phyloP scores from a whole-genome alignment of 2,329 filamentous ascomycete species.

The Rhexocercosporidium sp. region DNA sequence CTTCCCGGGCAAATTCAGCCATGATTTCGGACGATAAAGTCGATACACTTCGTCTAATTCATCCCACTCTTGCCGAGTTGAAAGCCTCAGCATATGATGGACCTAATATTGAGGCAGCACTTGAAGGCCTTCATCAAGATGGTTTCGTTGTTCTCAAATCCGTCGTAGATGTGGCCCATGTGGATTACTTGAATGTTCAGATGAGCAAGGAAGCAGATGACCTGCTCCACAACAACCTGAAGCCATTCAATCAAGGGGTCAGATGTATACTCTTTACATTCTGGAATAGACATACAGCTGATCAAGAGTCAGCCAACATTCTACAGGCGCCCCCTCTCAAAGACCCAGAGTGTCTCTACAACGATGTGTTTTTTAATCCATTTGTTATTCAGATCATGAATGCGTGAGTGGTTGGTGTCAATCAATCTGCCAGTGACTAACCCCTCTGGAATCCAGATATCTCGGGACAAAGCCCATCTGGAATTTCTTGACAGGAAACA shows the following conservation, averaged over 20 bases:
- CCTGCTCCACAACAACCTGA: slow-evolving; percentile 37
- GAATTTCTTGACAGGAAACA: slow-evolving; percentile 49
- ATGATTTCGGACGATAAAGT: neutral
- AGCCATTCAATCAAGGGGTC: slow-evolving; percentile 46
- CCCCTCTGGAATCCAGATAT: slow-evolving; percentile 40
- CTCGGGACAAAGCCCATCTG: slow-evolving; percentile 48
- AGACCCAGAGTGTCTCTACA: slow-evolving; percentile 41
- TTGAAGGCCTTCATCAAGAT: slow-evolving; percentile 46
- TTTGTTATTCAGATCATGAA: slow-evolving; percentile 49
- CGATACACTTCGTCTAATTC: slow-evolving; percentile 33
- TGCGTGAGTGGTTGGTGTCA: slow-evolving; percentile 37
- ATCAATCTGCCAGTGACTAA: neutral
- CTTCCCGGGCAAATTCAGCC: neutral
- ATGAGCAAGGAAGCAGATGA: slow-evolving; percentile 46
- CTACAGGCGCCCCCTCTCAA: slow-evolving; percentile 46
- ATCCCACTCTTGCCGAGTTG: slow-evolving; percentile 36
- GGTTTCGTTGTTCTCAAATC: slow-evolving; percentile 46
- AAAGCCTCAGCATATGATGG: slow-evolving; percentile 35
- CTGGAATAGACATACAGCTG: neutral
- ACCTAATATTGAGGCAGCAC: slow-evolving; percentile 42
- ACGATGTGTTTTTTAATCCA: slow-evolving; percentile 50
- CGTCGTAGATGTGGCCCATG: slow-evolving; percentile 44
- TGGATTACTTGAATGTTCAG: slow-evolving; percentile 43
- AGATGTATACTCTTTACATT: slow-evolving; percentile 36
- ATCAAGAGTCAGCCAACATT: slow-evolving; percentile 44